Evolutionary conservation across 495 filamentous ascomycete species (phyloP).

Genomic region (Hypoxylon rickii): DNA sequence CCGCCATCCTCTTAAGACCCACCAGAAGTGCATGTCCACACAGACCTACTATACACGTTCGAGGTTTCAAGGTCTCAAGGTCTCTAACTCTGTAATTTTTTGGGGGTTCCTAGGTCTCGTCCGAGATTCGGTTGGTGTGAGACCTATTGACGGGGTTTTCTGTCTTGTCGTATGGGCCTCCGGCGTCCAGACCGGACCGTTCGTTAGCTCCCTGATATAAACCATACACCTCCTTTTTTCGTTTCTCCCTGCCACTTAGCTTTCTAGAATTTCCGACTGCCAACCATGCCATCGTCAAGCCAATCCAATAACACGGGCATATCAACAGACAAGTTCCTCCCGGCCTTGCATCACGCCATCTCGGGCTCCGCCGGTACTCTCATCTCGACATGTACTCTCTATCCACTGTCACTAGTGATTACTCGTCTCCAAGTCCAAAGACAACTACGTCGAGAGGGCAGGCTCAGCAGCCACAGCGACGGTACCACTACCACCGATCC

Average conservation of each 20-base stretch:
- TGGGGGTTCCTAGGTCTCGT: too few relatives aligned
- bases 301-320: constrained; percentile 11
- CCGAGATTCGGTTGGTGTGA: constrained; percentile 27
- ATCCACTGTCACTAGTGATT: constrained; percentile 85
- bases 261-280: neutral
- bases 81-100: too few relatives aligned
- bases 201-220: constrained; percentile 17
- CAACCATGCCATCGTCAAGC: constrained; percentile 25
- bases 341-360: constrained; percentile 84
- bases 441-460: constrained; percentile 53
- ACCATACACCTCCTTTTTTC: constrained; percentile 8
- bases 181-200: constrained; percentile 22
- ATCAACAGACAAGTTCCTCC: constrained; percentile 57
- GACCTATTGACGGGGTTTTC: neutral
- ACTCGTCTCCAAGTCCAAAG: constrained; percentile 84
- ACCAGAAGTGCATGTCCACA: constrained; percentile 12
- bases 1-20: constrained; percentile 27
- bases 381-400: constrained; percentile 77
- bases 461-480: constrained; percentile 20
- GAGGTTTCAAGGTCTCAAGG: too few relatives aligned
- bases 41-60: constrained; percentile 1
- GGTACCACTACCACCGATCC: constrained; percentile 22
- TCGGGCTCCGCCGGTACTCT: constrained; percentile 80
- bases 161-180: constrained; percentile 8
- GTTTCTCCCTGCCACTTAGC: constrained; percentile 13